These are phyloP conservation scores for Moesziomyces globuligerus DNA, from an alignment of 1,284 basidiomycete genomes.

Conservation along the genomic window DNA sequence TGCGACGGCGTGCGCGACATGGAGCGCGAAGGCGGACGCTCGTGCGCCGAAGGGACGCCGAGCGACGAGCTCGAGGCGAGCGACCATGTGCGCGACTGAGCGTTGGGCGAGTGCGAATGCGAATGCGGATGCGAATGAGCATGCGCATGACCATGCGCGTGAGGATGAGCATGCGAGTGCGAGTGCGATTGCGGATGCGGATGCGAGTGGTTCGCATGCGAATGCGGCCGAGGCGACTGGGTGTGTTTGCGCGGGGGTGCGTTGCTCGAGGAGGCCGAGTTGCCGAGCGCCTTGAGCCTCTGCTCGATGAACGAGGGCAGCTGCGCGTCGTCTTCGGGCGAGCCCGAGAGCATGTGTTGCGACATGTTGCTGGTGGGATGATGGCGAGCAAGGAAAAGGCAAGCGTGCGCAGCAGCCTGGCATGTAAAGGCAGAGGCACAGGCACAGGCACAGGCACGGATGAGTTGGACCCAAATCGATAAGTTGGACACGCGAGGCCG, in stretches of 20 bases:
- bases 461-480: too few species aligned
- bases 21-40: constrained; percentile 22
- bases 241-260: constrained; percentile 11
- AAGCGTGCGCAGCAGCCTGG: too few species aligned
- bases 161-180: too few species aligned
- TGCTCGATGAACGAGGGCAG: constrained; percentile 42
- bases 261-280: not conserved
- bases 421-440: too few species aligned
- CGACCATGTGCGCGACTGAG: constrained; percentile 14
- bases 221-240: constrained; percentile 11
- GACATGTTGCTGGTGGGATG: constrained; percentile 12
- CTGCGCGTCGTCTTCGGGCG: constrained; percentile 38
- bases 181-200: constrained; percentile 3
- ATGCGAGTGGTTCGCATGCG: constrained; percentile 4
- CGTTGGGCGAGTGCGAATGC: constrained; percentile 1
- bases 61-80: constrained; percentile 19
- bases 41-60: constrained; percentile 18
- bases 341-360: constrained; percentile 27
- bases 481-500: too few species aligned
- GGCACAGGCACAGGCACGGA: too few species aligned
- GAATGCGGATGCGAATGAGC: constrained; percentile 1
- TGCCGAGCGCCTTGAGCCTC: constrained; percentile 5
- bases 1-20: constrained; percentile 38
- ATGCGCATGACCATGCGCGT: too few species aligned
- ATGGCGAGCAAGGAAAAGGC: too few species aligned